Evolutionary conservation across 495 filamentous ascomycete genomes (phyloP).

Genomic region (Pyrenula aspistea): DNA sequence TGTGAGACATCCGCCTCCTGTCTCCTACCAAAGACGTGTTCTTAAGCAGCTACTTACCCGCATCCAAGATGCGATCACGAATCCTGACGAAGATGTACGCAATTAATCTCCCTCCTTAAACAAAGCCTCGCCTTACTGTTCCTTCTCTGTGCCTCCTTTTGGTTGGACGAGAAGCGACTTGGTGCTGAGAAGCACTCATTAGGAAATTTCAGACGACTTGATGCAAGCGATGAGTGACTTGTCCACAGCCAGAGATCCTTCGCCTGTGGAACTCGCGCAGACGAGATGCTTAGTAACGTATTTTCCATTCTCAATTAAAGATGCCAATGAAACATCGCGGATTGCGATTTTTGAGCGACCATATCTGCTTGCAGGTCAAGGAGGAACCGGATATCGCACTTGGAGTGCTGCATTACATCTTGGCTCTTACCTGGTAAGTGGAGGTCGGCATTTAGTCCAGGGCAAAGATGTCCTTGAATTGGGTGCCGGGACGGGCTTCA

Average conservation of each 20-base stretch:
- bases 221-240: background rate
- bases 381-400: slow-evolving; percentile 78
- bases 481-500: slow-evolving; percentile 77
- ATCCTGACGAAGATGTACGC: slow-evolving; percentile 80
- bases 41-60: slow-evolving; percentile 54
- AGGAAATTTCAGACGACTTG: background rate
- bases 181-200: slow-evolving; percentile 21
- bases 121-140: slow-evolving; percentile 3
- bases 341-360: slow-evolving; percentile 50
- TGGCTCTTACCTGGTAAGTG: slow-evolving; percentile 50
- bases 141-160: slow-evolving; percentile 8
- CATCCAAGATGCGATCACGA: slow-evolving; percentile 54
- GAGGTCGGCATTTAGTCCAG: slow-evolving; percentile 29
- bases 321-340: slow-evolving; percentile 5
- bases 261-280: background rate
- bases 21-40: slow-evolving; percentile 55
- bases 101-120: no score
- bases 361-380: slow-evolving; percentile 55
- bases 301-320: background rate
- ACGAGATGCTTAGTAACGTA: background rate
- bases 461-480: slow-evolving; percentile 67
- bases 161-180: no score
- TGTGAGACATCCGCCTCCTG: slow-evolving; percentile 36
- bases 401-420: slow-evolving; percentile 92
- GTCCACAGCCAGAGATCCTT: background rate